These are phyloP conservation scores for Tillandsia leiboldiana DNA, from an alignment of 176 grass and related monocot genomes.

Conservation along the genomic window DNA sequence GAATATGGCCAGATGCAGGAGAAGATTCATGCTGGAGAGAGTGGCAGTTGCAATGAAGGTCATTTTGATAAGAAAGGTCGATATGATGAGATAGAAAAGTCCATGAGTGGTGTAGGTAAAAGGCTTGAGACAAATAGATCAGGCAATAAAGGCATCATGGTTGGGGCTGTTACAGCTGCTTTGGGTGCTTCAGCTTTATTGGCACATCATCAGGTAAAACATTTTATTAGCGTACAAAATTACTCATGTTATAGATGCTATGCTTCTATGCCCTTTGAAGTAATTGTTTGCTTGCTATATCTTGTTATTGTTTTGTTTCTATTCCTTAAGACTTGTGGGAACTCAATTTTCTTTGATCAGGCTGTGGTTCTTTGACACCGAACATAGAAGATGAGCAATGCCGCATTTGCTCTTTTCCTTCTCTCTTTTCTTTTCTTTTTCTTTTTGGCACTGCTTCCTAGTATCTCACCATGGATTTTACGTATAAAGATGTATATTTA, in stretches of 20 bases:
- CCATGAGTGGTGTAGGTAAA: conserved; percentile 5
- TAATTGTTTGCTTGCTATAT: neutral
- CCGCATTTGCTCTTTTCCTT: no score
- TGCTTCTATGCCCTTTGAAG: neutral
- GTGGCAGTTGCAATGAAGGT: conserved; percentile 17
- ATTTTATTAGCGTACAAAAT: conserved; percentile 10
- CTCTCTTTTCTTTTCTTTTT: no score
- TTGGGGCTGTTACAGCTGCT: conserved; percentile 86
- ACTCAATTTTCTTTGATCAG: no score
- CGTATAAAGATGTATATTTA: neutral
- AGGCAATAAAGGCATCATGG: conserved; percentile 46
- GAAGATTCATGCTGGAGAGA: neutral
- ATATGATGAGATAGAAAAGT: conserved; percentile 2
- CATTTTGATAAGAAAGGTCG: conserved; percentile 18
- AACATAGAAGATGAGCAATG: no score
- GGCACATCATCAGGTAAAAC: conserved; percentile 60
- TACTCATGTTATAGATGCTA: neutral
- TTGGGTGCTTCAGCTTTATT: conserved; percentile 81
- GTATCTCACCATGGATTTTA: no score
- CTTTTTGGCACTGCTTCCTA: no score
- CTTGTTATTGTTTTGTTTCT: no score
- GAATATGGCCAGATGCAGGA: conserved; percentile 7
- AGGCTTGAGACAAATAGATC: conserved; percentile 7
- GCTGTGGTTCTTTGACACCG: no score
- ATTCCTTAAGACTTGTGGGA: no score